Percentiles rank a stretch among this genome's conserved stretches.
phyloP scores from a whole-genome alignment of 2,329 filamentous ascomycete genomes.

The Apiospora phragmitis region DNA sequence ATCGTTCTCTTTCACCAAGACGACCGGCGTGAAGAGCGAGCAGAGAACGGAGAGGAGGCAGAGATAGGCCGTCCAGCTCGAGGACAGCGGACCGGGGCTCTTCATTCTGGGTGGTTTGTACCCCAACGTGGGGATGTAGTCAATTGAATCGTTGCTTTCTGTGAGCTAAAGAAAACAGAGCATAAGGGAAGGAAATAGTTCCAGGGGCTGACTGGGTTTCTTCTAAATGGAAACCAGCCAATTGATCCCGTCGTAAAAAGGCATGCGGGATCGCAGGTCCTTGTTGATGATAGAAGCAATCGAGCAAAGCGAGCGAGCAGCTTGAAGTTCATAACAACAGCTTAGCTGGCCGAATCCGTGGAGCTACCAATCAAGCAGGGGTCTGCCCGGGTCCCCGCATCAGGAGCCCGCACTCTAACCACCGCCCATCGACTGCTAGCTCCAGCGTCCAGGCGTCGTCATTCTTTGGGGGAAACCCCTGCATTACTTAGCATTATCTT shows the following conservation, averaged over 20 bases:
- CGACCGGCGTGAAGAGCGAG: slow-evolving; percentile 65
- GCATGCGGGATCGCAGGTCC: slow-evolving; percentile 8
- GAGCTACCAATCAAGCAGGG: slow-evolving; percentile 5
- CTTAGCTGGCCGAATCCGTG: slow-evolving; percentile 5
- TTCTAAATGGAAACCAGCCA: slow-evolving; percentile 3
- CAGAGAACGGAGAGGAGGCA: slow-evolving; percentile 59
- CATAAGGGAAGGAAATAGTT: background rate
- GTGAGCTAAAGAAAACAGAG: background rate
- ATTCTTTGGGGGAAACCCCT: background rate
- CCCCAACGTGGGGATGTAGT: background rate
- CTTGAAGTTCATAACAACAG: background rate
- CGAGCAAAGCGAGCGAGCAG: background rate
- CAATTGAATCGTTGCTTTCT: background rate
- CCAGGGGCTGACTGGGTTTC: background rate
- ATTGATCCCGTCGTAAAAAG: slow-evolving; percentile 10
- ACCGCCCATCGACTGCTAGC: background rate
- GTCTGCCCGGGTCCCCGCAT: background rate
- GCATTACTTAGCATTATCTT: background rate
- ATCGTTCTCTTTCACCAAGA: slow-evolving; percentile 88
- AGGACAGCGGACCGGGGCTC: slow-evolving; percentile 51
- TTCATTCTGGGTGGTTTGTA: slow-evolving; percentile 44
- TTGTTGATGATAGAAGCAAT: slow-evolving; percentile 4
- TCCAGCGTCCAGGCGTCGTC: background rate
- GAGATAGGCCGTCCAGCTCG: slow-evolving; percentile 65
- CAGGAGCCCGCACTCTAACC: background rate